Evolutionary conservation across 495 filamentous ascomycete species (phyloP), one percentile per base, ranked within the genome.

Genomic region (Achaetomiella virescens): DNA sequence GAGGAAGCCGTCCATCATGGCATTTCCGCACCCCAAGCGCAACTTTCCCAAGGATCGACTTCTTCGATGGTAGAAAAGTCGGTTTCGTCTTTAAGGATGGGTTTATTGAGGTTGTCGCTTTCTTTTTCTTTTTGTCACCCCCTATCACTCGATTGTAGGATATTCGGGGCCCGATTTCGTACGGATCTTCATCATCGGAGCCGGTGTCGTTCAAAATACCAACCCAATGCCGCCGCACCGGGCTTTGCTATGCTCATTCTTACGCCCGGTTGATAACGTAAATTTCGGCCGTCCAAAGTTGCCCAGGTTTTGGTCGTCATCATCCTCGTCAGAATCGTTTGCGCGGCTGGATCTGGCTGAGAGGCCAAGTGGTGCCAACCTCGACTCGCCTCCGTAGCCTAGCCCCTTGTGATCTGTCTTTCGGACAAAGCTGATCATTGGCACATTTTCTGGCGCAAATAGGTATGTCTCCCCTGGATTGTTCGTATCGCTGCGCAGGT

Each of bases 121-220:
- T 88, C 62, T 87, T 89, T 61, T 89, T 88, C 75, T 90, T 92
- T 67, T 90, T 95, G 48, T 91, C 87, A 3, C 86, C 86, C 25
- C 89, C 91, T 64, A 97, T 85, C 4, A 84, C 79, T 45, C 83
- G 78, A 61, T 89, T 96, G 68, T 96, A 96, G n/a, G 86, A 89
- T 66, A 95, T 91, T 63, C 84, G 84, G 8, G 93, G 93, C 0
- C 93, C 91, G 20, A 97, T 81, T 43, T 89, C 88, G 71, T 97
- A 97, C 0, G 89, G 88, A 63, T 97, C 95, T 64, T 97, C 93
- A 52, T 97, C 91, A 62, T 97, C 93, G n/a, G 93, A 97, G 3
- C 90, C 92, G 17, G 85, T 95, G 57, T 97, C 93, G 63, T 97
- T 98, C 48, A 98, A 70, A 20, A 97, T 75, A 3, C 93, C 93